Evolutionary conservation across 805 yeast species (phyloP), one percentile per base, ranked within the genome.

Genomic region (Yamadazyma sp.): DNA sequence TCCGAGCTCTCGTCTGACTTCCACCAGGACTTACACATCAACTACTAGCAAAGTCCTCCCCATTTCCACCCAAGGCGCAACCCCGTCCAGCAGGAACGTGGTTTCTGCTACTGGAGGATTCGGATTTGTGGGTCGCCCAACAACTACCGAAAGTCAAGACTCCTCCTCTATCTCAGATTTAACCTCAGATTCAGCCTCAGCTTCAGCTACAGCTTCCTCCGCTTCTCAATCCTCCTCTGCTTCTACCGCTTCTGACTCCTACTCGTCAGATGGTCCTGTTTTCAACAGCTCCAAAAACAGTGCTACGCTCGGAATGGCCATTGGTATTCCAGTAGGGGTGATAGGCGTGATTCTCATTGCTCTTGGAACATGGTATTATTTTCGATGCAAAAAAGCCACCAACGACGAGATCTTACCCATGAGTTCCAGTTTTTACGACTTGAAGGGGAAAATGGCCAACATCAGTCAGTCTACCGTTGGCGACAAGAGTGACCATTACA

Each of bases 291-390:
- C 16, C 6, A 30, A 30, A 18, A 20, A 11, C 17, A 30, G 20
- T 15, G 25, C 47, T 19, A 50, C 51, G 11, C 44, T 62, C 15
- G 68, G 67, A 3, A 41, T 49, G 59, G 64, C 55, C 36, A 58
- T 57, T 42, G 67, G 67, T 9, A 50, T 57, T 34, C 64, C 61
- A 19, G 44, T 59, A 33, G 64, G 60, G 12, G 43, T 55, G n/a
- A 42, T 64, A 23, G 43, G 46, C 9, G 18, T 59, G 16, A 46
- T 59, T 33, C 45, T 53, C 5, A 31, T 53, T 26, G 54, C 42
- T 15, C 32, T 47, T 7, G 48, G 53, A 11, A 48, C 44, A 6
- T 52, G 62, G 49, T 45, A 52, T 28, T 49, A 49, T 23, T 35
- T 54, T 14, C 49, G 46, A 35, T 46, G 37, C 37, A 52, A 40